A percentile compares a stretch with the other conserved stretches of the same genome.
Conservation (phyloP, 805 yeast genomes). For the Candida dendrica region DNA sequence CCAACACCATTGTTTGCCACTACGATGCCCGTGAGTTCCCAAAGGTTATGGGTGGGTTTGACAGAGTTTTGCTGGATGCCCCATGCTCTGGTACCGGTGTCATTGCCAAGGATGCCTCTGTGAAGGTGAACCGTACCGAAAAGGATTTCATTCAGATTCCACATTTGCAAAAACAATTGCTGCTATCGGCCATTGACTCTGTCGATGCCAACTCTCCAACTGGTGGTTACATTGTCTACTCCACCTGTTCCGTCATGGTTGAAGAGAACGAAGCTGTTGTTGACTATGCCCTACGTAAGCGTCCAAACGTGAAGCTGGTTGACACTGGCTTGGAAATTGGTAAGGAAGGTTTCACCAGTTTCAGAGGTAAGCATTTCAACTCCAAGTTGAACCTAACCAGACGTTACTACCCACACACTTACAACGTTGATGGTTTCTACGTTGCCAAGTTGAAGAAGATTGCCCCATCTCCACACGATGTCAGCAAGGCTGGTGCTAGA, state of each 20-base stretch:
- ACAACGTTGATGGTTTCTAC: constrained; percentile 96
- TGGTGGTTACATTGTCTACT: constrained; percentile 92
- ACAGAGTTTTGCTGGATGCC: constrained; percentile 90
- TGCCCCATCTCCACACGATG: constrained; percentile 80
- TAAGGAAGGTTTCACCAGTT: constrained; percentile 90
- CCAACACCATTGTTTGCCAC: constrained; percentile 92
- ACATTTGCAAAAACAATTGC: constrained; percentile 88
- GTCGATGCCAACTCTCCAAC: constrained; percentile 89
- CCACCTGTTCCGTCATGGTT: constrained; percentile 97
- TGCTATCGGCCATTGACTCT: constrained; percentile 93
- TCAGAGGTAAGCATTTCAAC: constrained; percentile 87
- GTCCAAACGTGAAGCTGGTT: constrained; percentile 93
- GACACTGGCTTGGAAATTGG: constrained; percentile 92
- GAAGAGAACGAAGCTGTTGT: constrained; percentile 98
- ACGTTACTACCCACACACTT: constrained; percentile 97
- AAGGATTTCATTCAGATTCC: constrained; percentile 96
- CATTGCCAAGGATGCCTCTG: constrained; percentile 93
- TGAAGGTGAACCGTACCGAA: constrained; percentile 88
- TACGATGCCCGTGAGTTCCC: constrained; percentile 99
- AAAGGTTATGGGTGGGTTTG: constrained; percentile 96
- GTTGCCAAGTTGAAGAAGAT: constrained; percentile 94
- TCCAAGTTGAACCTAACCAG: constrained; percentile 72
- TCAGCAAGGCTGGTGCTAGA: constrained; percentile 78
- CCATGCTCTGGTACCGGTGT: constrained; percentile 99
- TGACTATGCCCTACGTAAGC: constrained; percentile 92